These are phyloP conservation scores for Wickerhamiella cacticola DNA, from an alignment of 805 yeast genomes.

Conservation along the genomic window DNA sequence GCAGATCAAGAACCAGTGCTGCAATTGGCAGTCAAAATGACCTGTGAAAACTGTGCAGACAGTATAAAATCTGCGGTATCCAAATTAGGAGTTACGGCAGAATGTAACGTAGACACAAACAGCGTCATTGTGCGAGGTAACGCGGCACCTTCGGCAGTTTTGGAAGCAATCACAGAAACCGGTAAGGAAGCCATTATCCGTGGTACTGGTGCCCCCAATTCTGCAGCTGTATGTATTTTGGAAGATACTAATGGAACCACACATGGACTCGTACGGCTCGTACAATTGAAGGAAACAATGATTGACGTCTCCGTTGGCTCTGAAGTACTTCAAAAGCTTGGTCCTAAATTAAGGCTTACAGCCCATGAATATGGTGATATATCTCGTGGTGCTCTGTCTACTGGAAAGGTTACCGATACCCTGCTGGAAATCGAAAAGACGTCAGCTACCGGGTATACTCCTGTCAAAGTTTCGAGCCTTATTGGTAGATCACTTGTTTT, in stretches of 20 bases:
- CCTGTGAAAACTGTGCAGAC: conserved; percentile 60
- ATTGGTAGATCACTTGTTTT: conserved; percentile 21
- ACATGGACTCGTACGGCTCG: conserved; percentile 78
- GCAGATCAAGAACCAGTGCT: conserved; percentile 2
- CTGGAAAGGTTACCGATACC: conserved; percentile 28
- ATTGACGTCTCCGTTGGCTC: conserved; percentile 63
- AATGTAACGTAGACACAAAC: conserved; percentile 47
- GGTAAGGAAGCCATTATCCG: conserved; percentile 88
- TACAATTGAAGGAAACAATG: conserved; percentile 47
- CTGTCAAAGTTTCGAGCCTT: conserved; percentile 7
- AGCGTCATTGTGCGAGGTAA: conserved; percentile 57
- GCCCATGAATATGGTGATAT: conserved; percentile 58
- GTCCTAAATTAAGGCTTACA: not conserved
- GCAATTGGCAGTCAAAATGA: conserved; percentile 68
- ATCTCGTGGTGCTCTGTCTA: conserved; percentile 36
- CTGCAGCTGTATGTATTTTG: conserved; percentile 83
- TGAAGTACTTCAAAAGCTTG: not conserved
- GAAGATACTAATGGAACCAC: conserved; percentile 61
- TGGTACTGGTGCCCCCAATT: conserved; percentile 77
- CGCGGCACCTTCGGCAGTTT: conserved; percentile 64
- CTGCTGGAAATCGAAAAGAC: conserved; percentile 22
- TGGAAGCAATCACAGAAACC: conserved; percentile 51
- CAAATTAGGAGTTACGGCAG: conserved; percentile 37
- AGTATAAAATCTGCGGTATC: conserved; percentile 45
- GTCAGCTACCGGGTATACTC: not conserved